These are phyloP conservation scores for Leccinum rimulosum DNA, from an alignment of 768 basidiomycete genomes.

Conservation along the genomic window DNA sequence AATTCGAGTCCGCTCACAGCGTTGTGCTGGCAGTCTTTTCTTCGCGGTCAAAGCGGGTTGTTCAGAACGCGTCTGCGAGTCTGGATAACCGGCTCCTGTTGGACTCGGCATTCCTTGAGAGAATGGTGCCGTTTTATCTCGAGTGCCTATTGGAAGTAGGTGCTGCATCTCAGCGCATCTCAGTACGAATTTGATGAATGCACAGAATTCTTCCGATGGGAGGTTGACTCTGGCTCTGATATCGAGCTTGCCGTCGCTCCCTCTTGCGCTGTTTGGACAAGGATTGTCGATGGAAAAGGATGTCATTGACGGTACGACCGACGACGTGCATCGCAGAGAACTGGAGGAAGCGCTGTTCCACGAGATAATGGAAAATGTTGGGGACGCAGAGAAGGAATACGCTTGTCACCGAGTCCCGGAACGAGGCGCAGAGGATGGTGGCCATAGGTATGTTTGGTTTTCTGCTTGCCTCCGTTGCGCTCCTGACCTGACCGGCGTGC, in stretches of 20 bases:
- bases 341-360: constrained; percentile 57
- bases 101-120: constrained; percentile 44
- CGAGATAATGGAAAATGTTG: constrained; percentile 62
- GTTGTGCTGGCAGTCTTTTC: constrained; percentile 75
- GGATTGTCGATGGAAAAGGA: constrained; percentile 49
- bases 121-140: constrained; percentile 73
- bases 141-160: constrained; percentile 67
- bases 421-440: too few relatives aligned
- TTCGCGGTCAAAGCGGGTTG: constrained; percentile 45
- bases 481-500: too few relatives aligned
- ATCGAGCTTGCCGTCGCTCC: constrained; percentile 62
- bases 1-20: constrained; percentile 87
- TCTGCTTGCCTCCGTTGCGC: too few relatives aligned
- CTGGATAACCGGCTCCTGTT: constrained; percentile 8
- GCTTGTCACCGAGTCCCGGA: too few relatives aligned
- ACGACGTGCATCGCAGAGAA: constrained; percentile 36
- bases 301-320: constrained; percentile 31
- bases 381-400: constrained; percentile 65
- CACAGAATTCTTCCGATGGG: constrained; percentile 62
- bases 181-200: background rate
- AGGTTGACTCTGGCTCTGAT: constrained; percentile 64
- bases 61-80: constrained; percentile 6
- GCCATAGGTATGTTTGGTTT: too few relatives aligned
- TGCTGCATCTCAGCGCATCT: background rate
- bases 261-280: constrained; percentile 52